These are phyloP conservation scores for Podospora sp. DNA, from an alignment of 495 filamentous ascomycete genomes.

Conservation along the genomic window DNA sequence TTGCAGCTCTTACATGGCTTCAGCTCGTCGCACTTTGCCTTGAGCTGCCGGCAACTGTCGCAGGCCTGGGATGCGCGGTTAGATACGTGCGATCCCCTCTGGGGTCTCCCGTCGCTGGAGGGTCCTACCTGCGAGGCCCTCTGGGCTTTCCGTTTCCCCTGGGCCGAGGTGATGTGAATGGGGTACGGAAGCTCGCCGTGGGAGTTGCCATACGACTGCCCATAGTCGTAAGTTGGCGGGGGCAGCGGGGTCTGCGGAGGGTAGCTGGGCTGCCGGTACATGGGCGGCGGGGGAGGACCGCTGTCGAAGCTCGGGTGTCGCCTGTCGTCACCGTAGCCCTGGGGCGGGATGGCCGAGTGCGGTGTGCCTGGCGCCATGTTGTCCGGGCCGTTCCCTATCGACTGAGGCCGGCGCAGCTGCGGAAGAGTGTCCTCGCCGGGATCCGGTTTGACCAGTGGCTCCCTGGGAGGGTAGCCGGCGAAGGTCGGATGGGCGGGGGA, in stretches of 20 bases:
- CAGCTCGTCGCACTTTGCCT: constrained; percentile 71
- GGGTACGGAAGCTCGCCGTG: constrained; percentile 37
- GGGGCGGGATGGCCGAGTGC: constrained; percentile 35
- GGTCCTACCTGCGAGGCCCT: constrained; percentile 52
- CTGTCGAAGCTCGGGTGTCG: constrained; percentile 52
- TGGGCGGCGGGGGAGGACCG: constrained; percentile 40
- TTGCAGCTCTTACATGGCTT: constrained; percentile 61
- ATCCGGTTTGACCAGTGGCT: constrained; percentile 55
- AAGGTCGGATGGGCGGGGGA: constrained; percentile 50
- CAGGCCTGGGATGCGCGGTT: constrained; percentile 57
- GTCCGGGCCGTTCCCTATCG: constrained; percentile 46
- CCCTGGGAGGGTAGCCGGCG: constrained; percentile 39
- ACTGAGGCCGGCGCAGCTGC: constrained; percentile 48
- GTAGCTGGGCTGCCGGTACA: constrained; percentile 49
- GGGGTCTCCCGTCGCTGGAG: not conserved
- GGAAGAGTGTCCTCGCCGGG: constrained; percentile 48
- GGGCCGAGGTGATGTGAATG: constrained; percentile 38
- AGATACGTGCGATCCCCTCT: constrained; percentile 21
- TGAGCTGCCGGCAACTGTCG: constrained; percentile 67
- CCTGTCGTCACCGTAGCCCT: constrained; percentile 45
- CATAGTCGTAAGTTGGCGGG: constrained; percentile 47
- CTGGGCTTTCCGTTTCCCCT: constrained; percentile 53
- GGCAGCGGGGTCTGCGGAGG: constrained; percentile 50
- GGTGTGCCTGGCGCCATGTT: constrained; percentile 41
- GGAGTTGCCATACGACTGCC: constrained; percentile 32